Evolutionary conservation across 2,329 filamentous ascomycete species (phyloP), one percentile per base, ranked within the genome.

Genomic region (Colletotrichum lupini): DNA sequence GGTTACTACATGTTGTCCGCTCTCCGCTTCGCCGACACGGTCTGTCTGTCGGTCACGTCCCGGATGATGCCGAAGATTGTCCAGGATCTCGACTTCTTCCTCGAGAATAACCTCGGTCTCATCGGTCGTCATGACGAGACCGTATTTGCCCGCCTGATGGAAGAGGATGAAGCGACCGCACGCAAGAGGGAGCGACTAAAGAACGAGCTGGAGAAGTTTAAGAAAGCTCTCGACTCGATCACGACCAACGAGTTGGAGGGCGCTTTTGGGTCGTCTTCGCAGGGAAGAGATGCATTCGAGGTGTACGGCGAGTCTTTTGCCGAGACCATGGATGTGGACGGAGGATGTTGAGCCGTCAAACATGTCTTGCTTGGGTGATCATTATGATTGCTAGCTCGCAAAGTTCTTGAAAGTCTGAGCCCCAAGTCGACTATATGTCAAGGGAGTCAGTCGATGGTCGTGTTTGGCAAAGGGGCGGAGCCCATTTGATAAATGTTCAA

Each of bases 1-100:
- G 92, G 89, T 0, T 95, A 95, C 79, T 95, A 95, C 78, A 86
- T 89, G 59, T 88, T 92, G 5, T 92, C 93, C 0, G 88, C 90
- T 0, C 82, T 86, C 42, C 88, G 92, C 1, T 93, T 94, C 76
- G 85, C 90, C 0, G 92, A 95, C 68, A 80, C 82, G 2, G 82
- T 86, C 7, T 82, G 85, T 1, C 83, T 89, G 28, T 83, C 86
- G 60, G 80, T 89, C 67, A 83, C 86, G 12, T 86, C 85, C 11
- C 85, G 86, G 4, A 83, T 88, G 78, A 83, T 89, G 6, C 87
- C 87, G 0, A 79, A 82, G 3, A 83, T 89, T 7, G 80, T 83
- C 9, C 72, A 77, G 2, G 76, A 81, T 8, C 81, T 88, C 4
- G 82, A 84, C 1, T 79, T 75, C 4, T 84, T 87, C 55, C 80